Percentiles rank a stretch among this genome's conserved stretches.
phyloP scores from a whole-genome alignment of 495 filamentous ascomycete genomes.

The Penicillium arizonense region DNA sequence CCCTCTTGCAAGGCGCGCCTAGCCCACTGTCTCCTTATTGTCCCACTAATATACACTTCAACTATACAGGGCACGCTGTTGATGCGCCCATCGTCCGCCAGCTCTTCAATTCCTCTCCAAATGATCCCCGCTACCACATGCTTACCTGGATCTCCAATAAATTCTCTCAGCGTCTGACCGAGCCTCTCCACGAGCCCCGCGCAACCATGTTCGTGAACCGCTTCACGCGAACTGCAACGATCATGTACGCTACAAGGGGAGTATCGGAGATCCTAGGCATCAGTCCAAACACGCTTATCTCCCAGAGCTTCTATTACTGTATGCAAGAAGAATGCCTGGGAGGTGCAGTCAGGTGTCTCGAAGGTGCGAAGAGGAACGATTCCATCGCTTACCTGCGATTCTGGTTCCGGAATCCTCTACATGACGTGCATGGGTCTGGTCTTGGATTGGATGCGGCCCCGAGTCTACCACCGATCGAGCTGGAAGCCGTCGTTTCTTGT shows the following conservation, averaged over 20 bases:
- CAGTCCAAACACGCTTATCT: constrained; percentile 29
- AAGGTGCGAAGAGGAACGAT: constrained; percentile 88
- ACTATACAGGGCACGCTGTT: constrained; percentile 63
- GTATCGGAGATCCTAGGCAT: constrained; percentile 72
- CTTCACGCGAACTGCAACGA: constrained; percentile 76
- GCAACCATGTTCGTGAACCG: constrained; percentile 85
- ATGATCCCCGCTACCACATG: constrained; percentile 90
- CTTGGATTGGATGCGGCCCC: not conserved
- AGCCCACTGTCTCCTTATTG: not conserved
- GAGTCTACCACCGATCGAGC: constrained; percentile 48
- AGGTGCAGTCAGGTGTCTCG: constrained; percentile 74
- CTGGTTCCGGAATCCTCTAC: constrained; percentile 72
- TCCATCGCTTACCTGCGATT: constrained; percentile 94
- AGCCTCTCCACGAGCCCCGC: constrained; percentile 68
- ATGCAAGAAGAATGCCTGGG: constrained; percentile 51
- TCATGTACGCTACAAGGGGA: constrained; percentile 84
- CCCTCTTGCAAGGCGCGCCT: not conserved
- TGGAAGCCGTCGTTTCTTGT: constrained; percentile 88
- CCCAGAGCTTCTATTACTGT: constrained; percentile 26
- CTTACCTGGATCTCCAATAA: constrained; percentile 79
- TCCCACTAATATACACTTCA: constrained; percentile 5
- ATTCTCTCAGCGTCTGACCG: constrained; percentile 64
- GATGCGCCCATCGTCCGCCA: constrained; percentile 77
- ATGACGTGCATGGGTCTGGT: constrained; percentile 32
- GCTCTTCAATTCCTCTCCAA: constrained; percentile 76